A percentile compares a stretch with the other conserved stretches of the same genome.
These are phyloP conservation scores for Sarocladiaceae sp. DNA, from an alignment of 2,329 filamentous ascomycete species.

Conservation along the genomic window DNA sequence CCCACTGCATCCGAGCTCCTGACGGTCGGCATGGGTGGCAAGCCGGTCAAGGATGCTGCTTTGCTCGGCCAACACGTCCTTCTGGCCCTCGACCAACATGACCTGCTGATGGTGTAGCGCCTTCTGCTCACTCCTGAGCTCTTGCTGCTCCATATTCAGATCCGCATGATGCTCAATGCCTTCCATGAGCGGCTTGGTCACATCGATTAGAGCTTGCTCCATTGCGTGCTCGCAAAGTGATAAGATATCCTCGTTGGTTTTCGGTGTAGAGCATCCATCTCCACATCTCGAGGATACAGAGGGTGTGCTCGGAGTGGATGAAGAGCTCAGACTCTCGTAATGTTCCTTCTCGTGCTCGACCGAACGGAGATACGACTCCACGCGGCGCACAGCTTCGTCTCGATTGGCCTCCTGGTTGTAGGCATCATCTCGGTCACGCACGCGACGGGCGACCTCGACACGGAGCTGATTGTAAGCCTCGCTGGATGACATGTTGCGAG, in stretches of 20 bases:
- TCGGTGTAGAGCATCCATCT: not conserved
- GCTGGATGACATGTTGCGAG: conserved; percentile 15
- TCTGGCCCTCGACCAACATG: not conserved
- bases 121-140: conserved; percentile 1
- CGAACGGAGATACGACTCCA: conserved; percentile 19
- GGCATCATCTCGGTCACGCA: conserved; percentile 28
- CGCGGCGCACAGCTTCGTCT: conserved; percentile 17
- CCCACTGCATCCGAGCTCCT: not conserved
- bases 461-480: conserved; percentile 19
- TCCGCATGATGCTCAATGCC: not conserved
- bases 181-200: conserved; percentile 20
- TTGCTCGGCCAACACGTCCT: not conserved
- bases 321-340: conserved; percentile 11
- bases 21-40: not conserved
- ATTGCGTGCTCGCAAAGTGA: conserved; percentile 24
- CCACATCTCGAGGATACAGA: not conserved
- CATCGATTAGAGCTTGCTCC: conserved; percentile 26
- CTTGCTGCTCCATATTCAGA: conserved; percentile 2
- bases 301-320: not conserved
- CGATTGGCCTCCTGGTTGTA: conserved; percentile 14
- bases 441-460: conserved; percentile 26
- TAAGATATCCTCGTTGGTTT: conserved; percentile 19
- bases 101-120: conserved; percentile 4
- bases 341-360: conserved; percentile 18
- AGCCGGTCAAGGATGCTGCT: not conserved